Percentiles rank a stretch among this genome's conserved stretches.
Evolutionary conservation across 2,329 filamentous ascomycete genomes (phyloP).

Genomic region (Cladosporium sp.): DNA sequence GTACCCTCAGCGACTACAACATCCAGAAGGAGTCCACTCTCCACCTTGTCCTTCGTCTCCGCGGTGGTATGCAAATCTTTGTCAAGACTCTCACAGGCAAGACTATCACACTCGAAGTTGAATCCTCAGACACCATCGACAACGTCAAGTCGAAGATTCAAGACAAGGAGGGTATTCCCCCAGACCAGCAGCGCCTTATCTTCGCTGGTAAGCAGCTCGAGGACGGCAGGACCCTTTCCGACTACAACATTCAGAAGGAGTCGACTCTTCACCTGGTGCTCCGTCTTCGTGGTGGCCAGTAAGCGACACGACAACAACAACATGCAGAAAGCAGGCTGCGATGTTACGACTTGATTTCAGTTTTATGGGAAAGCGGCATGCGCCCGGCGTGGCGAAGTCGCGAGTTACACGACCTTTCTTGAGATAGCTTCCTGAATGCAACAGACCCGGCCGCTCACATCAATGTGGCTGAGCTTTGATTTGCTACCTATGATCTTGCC

Average conservation of each 20-base stretch:
- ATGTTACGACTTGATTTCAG: slow-evolving; percentile 17
- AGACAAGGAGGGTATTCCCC: slow-evolving; percentile 97
- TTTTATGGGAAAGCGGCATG: not conserved
- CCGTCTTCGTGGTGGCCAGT: slow-evolving; percentile 59
- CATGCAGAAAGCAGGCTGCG: slow-evolving; percentile 14
- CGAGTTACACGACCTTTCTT: slow-evolving; percentile 9
- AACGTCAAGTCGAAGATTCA: slow-evolving; percentile 99
- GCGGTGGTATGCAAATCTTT: slow-evolving; percentile 81
- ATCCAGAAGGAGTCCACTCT: slow-evolving; percentile 96
- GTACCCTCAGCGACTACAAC: slow-evolving; percentile 92
- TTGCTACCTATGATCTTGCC: not conserved
- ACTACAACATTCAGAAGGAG: slow-evolving; percentile 89
- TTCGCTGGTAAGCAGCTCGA: slow-evolving; percentile 95
- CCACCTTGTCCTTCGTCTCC: slow-evolving; percentile 91
- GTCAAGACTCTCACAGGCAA: slow-evolving; percentile 99
- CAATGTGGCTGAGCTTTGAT: not conserved
- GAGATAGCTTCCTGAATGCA: slow-evolving; percentile 18
- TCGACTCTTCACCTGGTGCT: slow-evolving; percentile 66
- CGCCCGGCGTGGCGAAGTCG: slow-evolving; percentile 18
- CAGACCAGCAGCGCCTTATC: slow-evolving; percentile 92
- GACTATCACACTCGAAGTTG: slow-evolving; percentile 98
- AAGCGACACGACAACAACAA: slow-evolving; percentile 33
- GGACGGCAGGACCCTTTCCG: slow-evolving; percentile 84
- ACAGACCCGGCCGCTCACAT: not conserved
- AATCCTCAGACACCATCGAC: slow-evolving; percentile 98